Evolutionary conservation across 768 basidiomycete genomes (phyloP), one percentile per base, ranked within the genome.

Genomic region (Paxillus rubicundulus): DNA sequence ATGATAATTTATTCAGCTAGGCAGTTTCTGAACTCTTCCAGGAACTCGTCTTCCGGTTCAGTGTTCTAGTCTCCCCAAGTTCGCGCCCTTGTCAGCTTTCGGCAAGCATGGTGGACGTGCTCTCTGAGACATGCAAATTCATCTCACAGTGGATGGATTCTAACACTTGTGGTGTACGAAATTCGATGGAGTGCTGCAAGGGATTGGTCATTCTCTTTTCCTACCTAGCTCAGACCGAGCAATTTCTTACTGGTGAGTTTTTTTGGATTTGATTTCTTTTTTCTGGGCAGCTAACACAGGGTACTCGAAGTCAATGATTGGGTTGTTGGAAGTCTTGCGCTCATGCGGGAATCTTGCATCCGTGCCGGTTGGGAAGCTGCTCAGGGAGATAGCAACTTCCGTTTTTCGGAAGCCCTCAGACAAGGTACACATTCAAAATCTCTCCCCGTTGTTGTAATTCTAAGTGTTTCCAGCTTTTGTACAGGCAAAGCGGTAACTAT

Each of bases 121-220:
- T 69, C 38, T 49, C 54, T 17, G 51, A 42, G 48, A 50, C 47
- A 10, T 71, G 63, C 47, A 48, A 12, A 37, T 42, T 58, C 21
- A 52, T 68, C 30, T 54, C 51, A 28, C 58, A 59, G 36, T 70
- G 63, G 57, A 61, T 65, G 39, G 47, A 57, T n/a, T 38, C 21
- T 16, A 52, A 70, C 34, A 44, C 47, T 6, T 61, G 57, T 37
- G 65, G 67, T 41, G 60, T 69, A 42, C 69, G 42, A 47, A 52
- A 48, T 43, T 69, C 69, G 16, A 50, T 28, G 20, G 67, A 69
- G 41, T 71, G 65, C 47, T 67, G 69, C 44, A 67, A 60, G 49
- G 54, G 51, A n/a, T 50, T 69, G 46, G 56, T 67, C 1, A 42
- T 60, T 45, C 67, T 69, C 27, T 67, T 67, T 30, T 59, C 60